These are phyloP conservation scores for Sphaerosporella brunnea DNA, from an alignment of 495 filamentous ascomycete species.

Conservation along the genomic window DNA sequence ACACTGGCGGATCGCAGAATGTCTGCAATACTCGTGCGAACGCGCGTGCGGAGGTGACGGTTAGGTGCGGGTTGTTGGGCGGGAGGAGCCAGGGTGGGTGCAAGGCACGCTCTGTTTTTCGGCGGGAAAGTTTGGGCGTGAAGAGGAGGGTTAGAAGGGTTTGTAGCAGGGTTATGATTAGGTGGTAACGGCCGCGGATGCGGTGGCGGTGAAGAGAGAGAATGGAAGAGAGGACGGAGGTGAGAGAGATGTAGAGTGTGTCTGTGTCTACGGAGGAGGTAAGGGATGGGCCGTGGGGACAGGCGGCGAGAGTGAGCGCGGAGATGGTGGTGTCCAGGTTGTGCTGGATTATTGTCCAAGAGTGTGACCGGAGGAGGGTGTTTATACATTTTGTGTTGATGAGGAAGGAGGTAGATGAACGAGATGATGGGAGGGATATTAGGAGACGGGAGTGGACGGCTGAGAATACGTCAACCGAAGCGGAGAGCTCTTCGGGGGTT, in stretches of 20 bases:
- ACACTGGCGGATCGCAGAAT: slow-evolving; percentile 21
- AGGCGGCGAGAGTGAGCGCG: slow-evolving; percentile 13
- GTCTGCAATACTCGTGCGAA: slow-evolving; percentile 15
- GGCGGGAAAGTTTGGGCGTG: slow-evolving; percentile 13
- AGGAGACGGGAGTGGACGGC: slow-evolving; percentile 1
- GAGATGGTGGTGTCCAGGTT: slow-evolving; percentile 23
- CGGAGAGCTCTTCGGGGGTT: neutral
- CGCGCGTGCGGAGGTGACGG: slow-evolving; percentile 3
- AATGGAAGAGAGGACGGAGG: slow-evolving; percentile 6
- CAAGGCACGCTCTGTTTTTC: slow-evolving; percentile 14
- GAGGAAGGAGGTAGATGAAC: slow-evolving; percentile 15
- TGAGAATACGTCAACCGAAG: slow-evolving; percentile 1
- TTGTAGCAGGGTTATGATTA: slow-evolving; percentile 18
- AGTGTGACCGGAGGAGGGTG: slow-evolving; percentile 11
- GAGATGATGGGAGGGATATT: neutral
- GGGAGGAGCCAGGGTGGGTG: slow-evolving; percentile 21
- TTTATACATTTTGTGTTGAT: slow-evolving; percentile 12
- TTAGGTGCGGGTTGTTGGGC: neutral
- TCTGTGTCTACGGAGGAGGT: slow-evolving; percentile 3
- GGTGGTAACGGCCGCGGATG: slow-evolving; percentile 23
- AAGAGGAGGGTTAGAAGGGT: slow-evolving; percentile 14
- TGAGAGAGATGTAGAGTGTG: slow-evolving; percentile 14
- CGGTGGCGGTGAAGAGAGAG: slow-evolving; percentile 17
- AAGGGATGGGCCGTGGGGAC: slow-evolving; percentile 15
- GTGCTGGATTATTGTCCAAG: slow-evolving; percentile 20